Conservation (phyloP, 2,329 filamentous ascomycete species). For the Aspergillus neoniger region DNA sequence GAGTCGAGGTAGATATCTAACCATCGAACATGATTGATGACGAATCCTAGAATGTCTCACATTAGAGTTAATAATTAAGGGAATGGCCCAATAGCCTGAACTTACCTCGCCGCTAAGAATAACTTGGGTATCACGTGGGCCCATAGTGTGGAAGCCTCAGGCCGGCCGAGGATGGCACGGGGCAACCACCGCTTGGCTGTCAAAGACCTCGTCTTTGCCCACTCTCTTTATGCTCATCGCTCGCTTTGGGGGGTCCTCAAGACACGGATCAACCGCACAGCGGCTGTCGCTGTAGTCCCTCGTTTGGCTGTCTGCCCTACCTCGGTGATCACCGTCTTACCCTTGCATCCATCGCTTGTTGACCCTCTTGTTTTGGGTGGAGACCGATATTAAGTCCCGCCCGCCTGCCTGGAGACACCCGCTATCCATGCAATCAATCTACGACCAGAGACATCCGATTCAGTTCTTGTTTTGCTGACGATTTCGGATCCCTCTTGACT, state of each 20-base stretch:
- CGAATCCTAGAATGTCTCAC: not conserved
- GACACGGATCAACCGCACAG: not conserved
- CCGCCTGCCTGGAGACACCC: slow-evolving; percentile 4
- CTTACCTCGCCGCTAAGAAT: not conserved
- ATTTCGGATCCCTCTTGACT: not conserved
- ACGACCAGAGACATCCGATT: not conserved
- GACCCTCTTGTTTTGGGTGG: slow-evolving; percentile 6
- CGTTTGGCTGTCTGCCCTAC: not conserved
- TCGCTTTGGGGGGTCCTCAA: not conserved
- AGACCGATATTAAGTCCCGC: slow-evolving; percentile 1
- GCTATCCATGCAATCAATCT: not conserved
- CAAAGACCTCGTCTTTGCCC: too few relatives aligned
- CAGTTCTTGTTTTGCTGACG: not conserved
- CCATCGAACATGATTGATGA: not conserved
- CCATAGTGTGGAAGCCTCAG: not conserved
- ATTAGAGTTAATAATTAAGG: not conserved
- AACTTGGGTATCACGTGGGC: not conserved
- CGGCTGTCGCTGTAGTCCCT: not conserved
- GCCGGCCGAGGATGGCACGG: not conserved
- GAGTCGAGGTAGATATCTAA: not conserved
- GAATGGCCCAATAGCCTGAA: not conserved
- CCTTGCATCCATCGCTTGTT: not conserved
- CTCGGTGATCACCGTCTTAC: not conserved
- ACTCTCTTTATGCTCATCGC: not conserved
- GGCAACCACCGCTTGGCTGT: not conserved